Conservation (phyloP, 768 basidiomycete species). For the Kondoa malvinella region DNA sequence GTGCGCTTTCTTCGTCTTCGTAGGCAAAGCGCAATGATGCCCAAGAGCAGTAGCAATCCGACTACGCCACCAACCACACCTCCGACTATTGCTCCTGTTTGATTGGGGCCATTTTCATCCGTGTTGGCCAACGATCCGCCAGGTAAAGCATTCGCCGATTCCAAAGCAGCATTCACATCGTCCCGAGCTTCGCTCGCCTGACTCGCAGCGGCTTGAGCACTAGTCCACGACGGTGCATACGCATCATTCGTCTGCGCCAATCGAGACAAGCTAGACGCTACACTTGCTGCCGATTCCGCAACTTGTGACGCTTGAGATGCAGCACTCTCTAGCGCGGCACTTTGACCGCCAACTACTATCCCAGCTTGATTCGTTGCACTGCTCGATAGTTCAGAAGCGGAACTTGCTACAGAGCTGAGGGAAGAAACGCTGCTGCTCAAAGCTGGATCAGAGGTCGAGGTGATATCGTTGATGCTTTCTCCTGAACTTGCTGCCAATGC, state of each 20-base stretch:
- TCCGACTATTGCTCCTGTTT: neutral
- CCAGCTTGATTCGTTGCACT: neutral
- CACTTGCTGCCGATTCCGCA: no score
- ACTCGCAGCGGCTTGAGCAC: no score
- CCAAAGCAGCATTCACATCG: neutral
- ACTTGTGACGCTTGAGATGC: no score
- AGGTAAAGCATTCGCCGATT: neutral
- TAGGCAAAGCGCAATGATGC: neutral
- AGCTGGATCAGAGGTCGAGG: neutral
- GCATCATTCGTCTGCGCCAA: no score
- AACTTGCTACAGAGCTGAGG: neutral
- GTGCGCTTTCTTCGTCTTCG: neutral
- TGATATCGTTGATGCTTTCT: neutral
- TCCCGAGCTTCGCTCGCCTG: no score
- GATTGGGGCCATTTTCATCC: neutral
- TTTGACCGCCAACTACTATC: no score
- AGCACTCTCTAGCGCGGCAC: no score
- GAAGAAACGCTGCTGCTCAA: neutral
- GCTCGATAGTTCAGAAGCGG: neutral
- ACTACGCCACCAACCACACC: slow-evolving; percentile 5
- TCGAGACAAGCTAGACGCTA: no score
- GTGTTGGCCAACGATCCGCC: neutral
- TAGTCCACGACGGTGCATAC: no score
- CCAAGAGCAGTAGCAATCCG: neutral
- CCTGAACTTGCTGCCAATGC: neutral